Base-by-base conservation (phyloP, 768 basidiomycete species). In the Boletus subparvulus region DNA sequence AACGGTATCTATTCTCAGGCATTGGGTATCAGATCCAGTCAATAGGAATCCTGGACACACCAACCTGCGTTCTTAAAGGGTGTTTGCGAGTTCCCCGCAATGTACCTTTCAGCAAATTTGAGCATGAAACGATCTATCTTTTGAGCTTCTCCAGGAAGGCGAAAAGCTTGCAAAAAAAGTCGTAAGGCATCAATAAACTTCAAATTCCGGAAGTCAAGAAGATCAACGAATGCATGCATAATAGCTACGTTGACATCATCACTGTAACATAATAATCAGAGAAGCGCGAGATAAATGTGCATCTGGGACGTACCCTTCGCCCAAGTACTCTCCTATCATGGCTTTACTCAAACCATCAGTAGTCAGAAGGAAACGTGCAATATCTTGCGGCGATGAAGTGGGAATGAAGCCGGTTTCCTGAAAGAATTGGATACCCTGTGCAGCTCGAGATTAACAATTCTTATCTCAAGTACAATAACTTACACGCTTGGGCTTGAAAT, bases 41-140 rank as follows among this genome's bases (percentile, higher is more conserved):
- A n/a, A 42, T 24, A n/a, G 44, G 24, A 48, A 32, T 32, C 6
- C 3, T 33, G 11, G 24, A 41, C 17, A 58, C 33, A 75, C 87
- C 52, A 59, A 92, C 92, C 95, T 65, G 97, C 97, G 73, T 98
- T 98, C 49, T 92, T 90, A 67, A 98, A 99, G 3, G 84, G 80
- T 1, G 90, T 90, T 62, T 87, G 83, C 0, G 85, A 74, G 70
- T 98, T 98, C 54, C 87, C 88, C 13, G 87, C 91, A 59, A 98
- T 94, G 70, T 94, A 99, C 36, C 94, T 84, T 70, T 98, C 95
- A 10, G 97, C 96, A 67, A 98, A 99, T 73, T 99, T 99, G 52
- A 98, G 84, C 93, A 99, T 95, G 75, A 85, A 98, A 10, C 97
- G 87, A 80, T 99, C 97, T 63, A 99, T 98, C 75, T 98, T 98